Conservation (phyloP, 768 basidiomycete species). For the Podaxis rugospora region DNA sequence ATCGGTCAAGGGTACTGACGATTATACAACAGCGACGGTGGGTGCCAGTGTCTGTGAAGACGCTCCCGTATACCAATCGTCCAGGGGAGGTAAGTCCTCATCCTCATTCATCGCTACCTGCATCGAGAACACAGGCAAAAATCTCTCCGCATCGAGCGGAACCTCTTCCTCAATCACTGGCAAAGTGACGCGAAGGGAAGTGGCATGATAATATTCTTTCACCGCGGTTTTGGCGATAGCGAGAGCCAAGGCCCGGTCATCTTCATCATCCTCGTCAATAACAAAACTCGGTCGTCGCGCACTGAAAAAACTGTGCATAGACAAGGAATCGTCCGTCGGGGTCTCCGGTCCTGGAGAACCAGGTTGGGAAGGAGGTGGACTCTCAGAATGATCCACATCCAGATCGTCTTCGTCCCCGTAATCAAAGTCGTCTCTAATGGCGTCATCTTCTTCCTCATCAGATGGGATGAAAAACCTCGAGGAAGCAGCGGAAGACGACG, state of each 20-base stretch:
- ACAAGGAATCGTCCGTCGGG: constrained; percentile 14
- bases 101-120: constrained; percentile 16
- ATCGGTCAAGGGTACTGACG: background rate
- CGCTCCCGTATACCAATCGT: constrained; percentile 34
- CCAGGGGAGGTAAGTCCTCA: constrained; percentile 35
- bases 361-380: constrained; percentile 13
- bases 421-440: constrained; percentile 11
- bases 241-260: constrained; percentile 12
- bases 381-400: constrained; percentile 8
- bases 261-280: constrained; percentile 17
- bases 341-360: constrained; percentile 19
- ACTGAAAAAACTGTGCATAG: background rate
- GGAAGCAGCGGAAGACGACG: constrained; percentile 4
- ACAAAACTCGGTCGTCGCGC: constrained; percentile 5
- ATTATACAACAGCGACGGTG: background rate
- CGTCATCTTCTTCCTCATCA: constrained; percentile 14
- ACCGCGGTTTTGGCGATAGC: constrained; percentile 11
- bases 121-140: background rate
- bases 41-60: constrained; percentile 14
- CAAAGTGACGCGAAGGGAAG: constrained; percentile 5
- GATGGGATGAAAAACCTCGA: constrained; percentile 4
- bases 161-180: constrained; percentile 11
- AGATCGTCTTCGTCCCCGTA: constrained; percentile 15
- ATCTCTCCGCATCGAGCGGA: constrained; percentile 2
- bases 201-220: constrained; percentile 4